These are phyloP conservation scores for Carex parvula DNA, from an alignment of 176 grass and related monocot genomes.

Conservation along the genomic window DNA sequence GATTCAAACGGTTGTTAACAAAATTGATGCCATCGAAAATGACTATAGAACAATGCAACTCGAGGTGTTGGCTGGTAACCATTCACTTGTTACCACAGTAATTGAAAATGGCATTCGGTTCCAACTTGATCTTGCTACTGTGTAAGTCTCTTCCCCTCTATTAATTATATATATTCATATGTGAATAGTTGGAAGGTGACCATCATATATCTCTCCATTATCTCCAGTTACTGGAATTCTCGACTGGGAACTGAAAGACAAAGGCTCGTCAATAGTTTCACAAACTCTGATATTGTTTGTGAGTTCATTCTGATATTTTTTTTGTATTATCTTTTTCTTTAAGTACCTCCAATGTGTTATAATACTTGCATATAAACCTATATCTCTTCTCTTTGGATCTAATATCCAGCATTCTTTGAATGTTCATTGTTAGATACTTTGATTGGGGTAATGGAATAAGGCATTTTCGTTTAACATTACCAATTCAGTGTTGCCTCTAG, in stretches of 20 bases:
- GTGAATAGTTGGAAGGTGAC: background rate
- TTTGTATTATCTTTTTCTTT: background rate
- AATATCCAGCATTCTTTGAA: background rate
- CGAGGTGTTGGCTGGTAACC: constrained; percentile 80
- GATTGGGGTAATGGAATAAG: background rate
- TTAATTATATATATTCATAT: constrained; percentile 25
- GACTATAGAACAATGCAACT: constrained; percentile 87
- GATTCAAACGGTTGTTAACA: constrained; percentile 86
- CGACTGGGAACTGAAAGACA: constrained; percentile 75
- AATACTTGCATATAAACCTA: background rate
- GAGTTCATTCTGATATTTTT: constrained; percentile 31
- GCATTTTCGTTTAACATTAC: background rate
- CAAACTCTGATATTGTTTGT: constrained; percentile 81
- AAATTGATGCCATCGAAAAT: constrained; percentile 84
- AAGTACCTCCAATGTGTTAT: background rate
- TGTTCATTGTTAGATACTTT: background rate
- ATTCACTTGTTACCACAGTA: constrained; percentile 67
- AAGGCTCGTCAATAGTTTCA: constrained; percentile 63
- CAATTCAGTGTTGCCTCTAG: background rate
- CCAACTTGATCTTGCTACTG: constrained; percentile 74
- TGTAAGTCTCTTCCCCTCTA: constrained; percentile 45
- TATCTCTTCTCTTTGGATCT: background rate
- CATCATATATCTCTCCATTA: constrained; percentile 16
- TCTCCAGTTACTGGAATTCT: constrained; percentile 91
- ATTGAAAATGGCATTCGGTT: constrained; percentile 72